Evolutionary conservation across 176 grass and related monocot genomes (phyloP), one percentile per base, ranked within the genome.

Genomic region (Thalia dealbata): DNA sequence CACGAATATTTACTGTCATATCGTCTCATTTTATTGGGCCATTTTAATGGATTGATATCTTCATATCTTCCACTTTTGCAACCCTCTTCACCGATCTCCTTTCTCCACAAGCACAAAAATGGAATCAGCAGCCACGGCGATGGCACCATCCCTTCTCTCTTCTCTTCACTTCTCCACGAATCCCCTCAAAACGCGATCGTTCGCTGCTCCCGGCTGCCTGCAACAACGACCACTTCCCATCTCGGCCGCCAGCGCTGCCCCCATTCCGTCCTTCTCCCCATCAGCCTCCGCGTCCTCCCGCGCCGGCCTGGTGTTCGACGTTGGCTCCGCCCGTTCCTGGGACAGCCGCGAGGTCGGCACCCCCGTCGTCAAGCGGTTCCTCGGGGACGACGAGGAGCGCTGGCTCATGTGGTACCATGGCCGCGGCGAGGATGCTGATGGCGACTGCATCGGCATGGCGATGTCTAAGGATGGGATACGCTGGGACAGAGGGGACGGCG

Each of bases 321-420:
- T 61, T 69, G 86, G 50, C 77, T 45, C 71, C 61, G 67, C 42
- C 50, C 60, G 67, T 75, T 82, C 72, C 8, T 81, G 73, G 58
- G 56, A 79, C 64, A 16, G 29, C 58, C 54, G 8, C 30, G 79
- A 74, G 23, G 81, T 83, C 15, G 77, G 90, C 26, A 88, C 73
- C 52, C 83, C 87, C 26, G 83, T 93, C 29, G 83, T 93, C 71
- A 93, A 91, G 87, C 83, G 85, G 19, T 84, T 72, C 60, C 66
- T 79, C 41, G n/a, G 73, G 11, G 73, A 75, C 73, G 56, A 75
- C 73, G 73, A 63, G 73, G 56, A 61, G 25, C 70, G 48, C 25
- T 72, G 70, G 70, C 26, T 72, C 44, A 72, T 72, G 70, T 72
- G 70, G 70, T 72, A 72, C 70, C 70, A 72, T 44, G 70, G 70